Percentiles rank a stretch among this genome's conserved stretches.
Evolutionary conservation across 2,329 filamentous ascomycete genomes (phyloP).

Genomic region (Helotiales sp.): DNA sequence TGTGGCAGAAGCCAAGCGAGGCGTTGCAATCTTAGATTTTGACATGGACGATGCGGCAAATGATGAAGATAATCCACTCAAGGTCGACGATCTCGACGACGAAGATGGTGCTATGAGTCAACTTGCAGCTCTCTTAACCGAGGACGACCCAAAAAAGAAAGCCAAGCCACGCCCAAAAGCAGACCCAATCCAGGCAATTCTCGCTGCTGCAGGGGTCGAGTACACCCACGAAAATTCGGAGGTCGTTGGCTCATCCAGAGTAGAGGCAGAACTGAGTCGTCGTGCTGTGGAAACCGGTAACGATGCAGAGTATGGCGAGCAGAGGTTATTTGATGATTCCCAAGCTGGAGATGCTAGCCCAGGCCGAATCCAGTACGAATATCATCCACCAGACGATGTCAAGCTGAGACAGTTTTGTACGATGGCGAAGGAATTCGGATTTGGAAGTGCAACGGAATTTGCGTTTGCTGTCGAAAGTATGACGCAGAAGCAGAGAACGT

Average conservation of each 20-base stretch:
- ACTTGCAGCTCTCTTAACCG: conserved; percentile 64
- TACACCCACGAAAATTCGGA: conserved; percentile 98
- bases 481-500: conserved; percentile 81
- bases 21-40: conserved; percentile 78
- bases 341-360: conserved; percentile 42
- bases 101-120: conserved; percentile 71
- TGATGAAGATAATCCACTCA: conserved; percentile 53
- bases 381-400: conserved; percentile 72
- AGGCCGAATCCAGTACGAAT: conserved; percentile 38
- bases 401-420: conserved; percentile 84
- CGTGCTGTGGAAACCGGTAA: conserved; percentile 57
- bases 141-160: conserved; percentile 52
- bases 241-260: conserved; percentile 87
- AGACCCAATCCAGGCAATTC: conserved; percentile 86
- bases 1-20: conserved; percentile 87
- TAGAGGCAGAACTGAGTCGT: conserved; percentile 84
- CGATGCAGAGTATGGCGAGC: conserved; percentile 55
- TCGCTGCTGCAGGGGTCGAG: conserved; percentile 84
- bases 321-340: conserved; percentile 61
- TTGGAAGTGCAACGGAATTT: conserved; percentile 78
- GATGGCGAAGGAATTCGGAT: conserved; percentile 83
- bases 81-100: conserved; percentile 52
- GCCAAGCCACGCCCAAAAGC: conserved; percentile 52
- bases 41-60: conserved; percentile 67
- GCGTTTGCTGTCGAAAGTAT: conserved; percentile 88